phyloP scores from a whole-genome alignment of 2,329 filamentous ascomycete genomes.

The Xylariaceae sp. region DNA sequence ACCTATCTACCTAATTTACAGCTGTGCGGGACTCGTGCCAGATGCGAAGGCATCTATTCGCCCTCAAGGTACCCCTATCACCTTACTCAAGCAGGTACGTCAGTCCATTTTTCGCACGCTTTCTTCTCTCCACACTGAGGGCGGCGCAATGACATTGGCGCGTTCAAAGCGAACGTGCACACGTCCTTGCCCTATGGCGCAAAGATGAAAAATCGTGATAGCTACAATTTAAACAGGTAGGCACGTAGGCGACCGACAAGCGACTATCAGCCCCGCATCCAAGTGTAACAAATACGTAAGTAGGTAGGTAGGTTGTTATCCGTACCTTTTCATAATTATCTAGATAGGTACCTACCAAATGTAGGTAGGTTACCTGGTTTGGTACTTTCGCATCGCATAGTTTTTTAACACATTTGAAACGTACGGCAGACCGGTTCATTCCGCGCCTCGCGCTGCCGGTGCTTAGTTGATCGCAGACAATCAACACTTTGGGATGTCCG shows the following conservation, averaged over 20 bases:
- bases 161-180: constrained; percentile 12
- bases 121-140: constrained; percentile 20
- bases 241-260: too few relatives aligned
- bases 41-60: not conserved
- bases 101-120: constrained; percentile 14
- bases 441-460: constrained; percentile 14
- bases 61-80: not conserved
- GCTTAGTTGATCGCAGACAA: constrained; percentile 8
- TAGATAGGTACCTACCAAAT: not conserved
- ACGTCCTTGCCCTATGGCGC: constrained; percentile 14
- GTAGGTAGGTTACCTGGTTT: not conserved
- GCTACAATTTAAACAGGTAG: not conserved
- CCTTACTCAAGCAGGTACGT: not conserved
- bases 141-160: constrained; percentile 10
- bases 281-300: too few relatives aligned
- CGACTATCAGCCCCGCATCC: too few relatives aligned
- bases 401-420: not conserved
- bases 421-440: constrained; percentile 25
- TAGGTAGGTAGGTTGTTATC: too few relatives aligned
- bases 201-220: constrained; percentile 11
- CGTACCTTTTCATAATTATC: too few relatives aligned
- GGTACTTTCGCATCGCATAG: not conserved
- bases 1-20: not conserved
- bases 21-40: not conserved
- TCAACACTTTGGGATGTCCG: constrained; percentile 8